Evolutionary conservation across 139 green algal species (phyloP).

Genomic region (Coelastrella sp.): DNA sequence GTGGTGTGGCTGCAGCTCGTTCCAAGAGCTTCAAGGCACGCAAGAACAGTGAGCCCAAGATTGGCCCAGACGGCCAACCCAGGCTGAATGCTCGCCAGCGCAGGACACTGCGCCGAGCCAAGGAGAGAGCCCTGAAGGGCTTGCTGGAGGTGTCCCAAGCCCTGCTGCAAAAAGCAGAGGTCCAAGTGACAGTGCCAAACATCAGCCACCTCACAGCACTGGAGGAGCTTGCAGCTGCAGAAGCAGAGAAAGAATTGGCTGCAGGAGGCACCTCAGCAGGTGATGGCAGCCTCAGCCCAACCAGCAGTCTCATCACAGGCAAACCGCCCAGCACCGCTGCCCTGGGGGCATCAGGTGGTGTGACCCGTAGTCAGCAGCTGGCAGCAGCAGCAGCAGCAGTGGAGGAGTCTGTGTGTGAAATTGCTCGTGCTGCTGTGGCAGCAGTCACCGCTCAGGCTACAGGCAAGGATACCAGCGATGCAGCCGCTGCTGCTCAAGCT

Average conservation of each 20-base stretch:
- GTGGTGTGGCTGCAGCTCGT: background rate
- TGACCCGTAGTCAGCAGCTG: conserved; percentile 42
- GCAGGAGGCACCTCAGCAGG: background rate
- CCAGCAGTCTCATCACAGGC: background rate
- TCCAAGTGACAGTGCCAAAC: conserved; percentile 28
- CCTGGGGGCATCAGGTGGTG: background rate
- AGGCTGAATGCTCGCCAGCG: conserved; percentile 69
- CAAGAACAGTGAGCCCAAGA: conserved; percentile 54
- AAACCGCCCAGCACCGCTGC: background rate
- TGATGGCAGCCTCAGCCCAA: background rate
- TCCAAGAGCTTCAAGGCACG: conserved; percentile 42
- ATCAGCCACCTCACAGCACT: conserved; percentile 28
- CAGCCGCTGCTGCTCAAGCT: conserved; percentile 36
- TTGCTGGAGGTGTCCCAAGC: conserved; percentile 61
- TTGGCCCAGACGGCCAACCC: conserved; percentile 47
- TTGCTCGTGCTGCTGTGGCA: conserved; percentile 39
- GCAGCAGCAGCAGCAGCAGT: conserved; percentile 37
- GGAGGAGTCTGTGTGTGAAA: conserved; percentile 27
- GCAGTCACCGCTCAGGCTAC: conserved; percentile 35
- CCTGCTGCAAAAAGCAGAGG: conserved; percentile 52
- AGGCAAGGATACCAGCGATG: conserved; percentile 40
- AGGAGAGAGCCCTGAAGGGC: conserved; percentile 66
- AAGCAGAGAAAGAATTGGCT: conserved; percentile 42
- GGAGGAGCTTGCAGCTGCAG: conserved; percentile 39
- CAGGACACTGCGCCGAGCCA: conserved; percentile 67